phyloP scores from a whole-genome alignment of 108 stramenopile species.

The Stephanodiscus minutulus region DNA sequence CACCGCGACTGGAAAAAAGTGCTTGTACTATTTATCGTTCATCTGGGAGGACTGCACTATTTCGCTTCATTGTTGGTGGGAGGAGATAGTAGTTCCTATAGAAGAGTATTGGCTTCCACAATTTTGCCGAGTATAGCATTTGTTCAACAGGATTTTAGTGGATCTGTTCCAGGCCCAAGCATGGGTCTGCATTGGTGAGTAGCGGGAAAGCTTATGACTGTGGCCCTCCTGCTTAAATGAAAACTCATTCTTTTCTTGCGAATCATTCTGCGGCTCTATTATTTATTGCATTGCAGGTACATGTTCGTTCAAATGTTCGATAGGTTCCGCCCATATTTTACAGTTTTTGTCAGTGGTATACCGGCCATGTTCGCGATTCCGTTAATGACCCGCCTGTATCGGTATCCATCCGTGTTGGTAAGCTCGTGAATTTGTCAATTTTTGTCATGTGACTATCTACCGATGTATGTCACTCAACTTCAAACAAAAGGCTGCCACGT shows the following conservation, averaged over 20 bases:
- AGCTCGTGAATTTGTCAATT: conserved; percentile 18
- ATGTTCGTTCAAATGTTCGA: conserved; percentile 79
- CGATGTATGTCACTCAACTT: background rate
- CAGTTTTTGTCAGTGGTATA: conserved; percentile 47
- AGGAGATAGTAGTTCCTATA: conserved; percentile 14
- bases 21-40: conserved; percentile 28
- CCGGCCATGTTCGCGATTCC: conserved; percentile 67
- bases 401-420: conserved; percentile 70
- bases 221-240: background rate
- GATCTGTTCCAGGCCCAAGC: conserved; percentile 54
- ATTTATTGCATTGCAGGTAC: conserved; percentile 41
- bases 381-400: conserved; percentile 58
- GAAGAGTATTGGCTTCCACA: conserved; percentile 20
- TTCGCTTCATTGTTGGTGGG: conserved; percentile 39
- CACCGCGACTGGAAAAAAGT: conserved; percentile 33
- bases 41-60: conserved; percentile 35
- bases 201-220: background rate
- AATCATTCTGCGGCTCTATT: background rate
- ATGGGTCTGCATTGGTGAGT: conserved; percentile 74
- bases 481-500: conserved; percentile 43
- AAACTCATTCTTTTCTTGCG: background rate
- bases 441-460: background rate
- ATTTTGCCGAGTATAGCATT: conserved; percentile 26
- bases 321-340: conserved; percentile 73
- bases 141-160: conserved; percentile 49